A percentile compares a stretch with the other conserved stretches of the same genome.
Evolutionary conservation across 2,329 filamentous ascomycete species (phyloP).

Genomic region (Cladophialophora exuberans): DNA sequence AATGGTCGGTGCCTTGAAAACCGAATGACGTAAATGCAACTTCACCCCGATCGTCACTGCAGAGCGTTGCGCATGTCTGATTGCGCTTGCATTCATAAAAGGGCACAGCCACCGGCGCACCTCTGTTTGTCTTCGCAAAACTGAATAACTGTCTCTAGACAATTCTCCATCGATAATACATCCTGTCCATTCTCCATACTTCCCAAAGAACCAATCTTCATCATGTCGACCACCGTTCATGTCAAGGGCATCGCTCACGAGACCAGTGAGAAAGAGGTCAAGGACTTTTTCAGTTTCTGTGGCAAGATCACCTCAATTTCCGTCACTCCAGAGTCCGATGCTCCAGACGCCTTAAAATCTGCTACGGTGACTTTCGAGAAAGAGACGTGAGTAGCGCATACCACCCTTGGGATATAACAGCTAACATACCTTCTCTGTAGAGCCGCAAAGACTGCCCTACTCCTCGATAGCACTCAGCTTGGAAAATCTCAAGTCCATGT

Average conservation of each 20-base stretch:
- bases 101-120: background rate
- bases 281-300: constrained; percentile 91
- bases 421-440: constrained; percentile 35
- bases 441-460: constrained; percentile 92
- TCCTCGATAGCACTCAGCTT: constrained; percentile 95
- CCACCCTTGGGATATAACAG: background rate
- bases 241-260: constrained; percentile 84
- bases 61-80: background rate
- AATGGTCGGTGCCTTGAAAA: too few species aligned
- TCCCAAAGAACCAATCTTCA: background rate
- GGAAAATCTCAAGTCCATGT: constrained; percentile 78
- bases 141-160: background rate
- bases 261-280: constrained; percentile 85
- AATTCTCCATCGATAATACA: background rate
- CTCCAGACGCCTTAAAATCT: constrained; percentile 68
- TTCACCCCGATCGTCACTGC: background rate
- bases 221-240: constrained; percentile 69
- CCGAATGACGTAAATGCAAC: background rate
- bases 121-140: background rate
- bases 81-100: background rate
- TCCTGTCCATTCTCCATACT: background rate
- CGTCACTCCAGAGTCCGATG: constrained; percentile 63
- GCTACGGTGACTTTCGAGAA: constrained; percentile 97
- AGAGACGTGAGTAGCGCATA: constrained; percentile 63
- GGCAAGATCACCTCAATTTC: constrained; percentile 89